Evolutionary conservation across 371 early-diverging fungal genomes (phyloP).

Genomic region (Blakeslea trispora): DNA sequence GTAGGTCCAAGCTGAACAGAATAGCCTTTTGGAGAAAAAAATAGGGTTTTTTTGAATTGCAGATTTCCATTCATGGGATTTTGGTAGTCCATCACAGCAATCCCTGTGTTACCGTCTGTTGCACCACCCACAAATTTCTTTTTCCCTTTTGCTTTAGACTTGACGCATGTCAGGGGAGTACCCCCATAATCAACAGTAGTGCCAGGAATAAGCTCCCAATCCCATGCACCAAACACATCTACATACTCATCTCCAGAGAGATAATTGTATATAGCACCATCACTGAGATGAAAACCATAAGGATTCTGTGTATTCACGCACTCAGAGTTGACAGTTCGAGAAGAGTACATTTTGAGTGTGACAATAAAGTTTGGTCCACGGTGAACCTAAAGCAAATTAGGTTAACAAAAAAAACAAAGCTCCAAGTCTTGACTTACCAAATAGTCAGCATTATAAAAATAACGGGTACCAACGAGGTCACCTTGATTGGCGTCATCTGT

Average conservation of each 20-base stretch:
- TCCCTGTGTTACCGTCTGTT: constrained; percentile 28
- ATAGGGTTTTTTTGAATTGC: constrained; percentile 30
- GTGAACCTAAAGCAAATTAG: constrained; percentile 21
- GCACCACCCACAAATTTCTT: constrained; percentile 29
- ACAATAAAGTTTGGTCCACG: constrained; percentile 27
- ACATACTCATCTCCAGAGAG: constrained; percentile 36
- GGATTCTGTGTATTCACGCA: constrained; percentile 37
- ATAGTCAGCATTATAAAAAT: constrained; percentile 38
- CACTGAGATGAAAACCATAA: constrained; percentile 32
- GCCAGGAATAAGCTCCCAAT: constrained; percentile 38
- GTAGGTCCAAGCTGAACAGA: constrained; percentile 29
- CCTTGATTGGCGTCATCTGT: constrained; percentile 34
- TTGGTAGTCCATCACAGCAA: constrained; percentile 28
- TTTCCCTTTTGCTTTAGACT: constrained; percentile 14
- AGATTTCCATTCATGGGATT: constrained; percentile 29
- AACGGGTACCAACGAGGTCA: constrained; percentile 28
- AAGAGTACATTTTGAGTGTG: constrained; percentile 39
- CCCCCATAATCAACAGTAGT: constrained; percentile 27
- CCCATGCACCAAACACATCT: constrained; percentile 33
- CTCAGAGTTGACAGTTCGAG: constrained; percentile 36
- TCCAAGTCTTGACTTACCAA: constrained; percentile 16
- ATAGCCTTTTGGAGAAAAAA: constrained; percentile 34
- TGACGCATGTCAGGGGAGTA: constrained; percentile 18
- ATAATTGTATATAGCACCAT: constrained; percentile 35
- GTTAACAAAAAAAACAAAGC: not conserved